Conservation (phyloP, 2,329 filamentous ascomycete genomes). For the Alternaria gaisen region DNA sequence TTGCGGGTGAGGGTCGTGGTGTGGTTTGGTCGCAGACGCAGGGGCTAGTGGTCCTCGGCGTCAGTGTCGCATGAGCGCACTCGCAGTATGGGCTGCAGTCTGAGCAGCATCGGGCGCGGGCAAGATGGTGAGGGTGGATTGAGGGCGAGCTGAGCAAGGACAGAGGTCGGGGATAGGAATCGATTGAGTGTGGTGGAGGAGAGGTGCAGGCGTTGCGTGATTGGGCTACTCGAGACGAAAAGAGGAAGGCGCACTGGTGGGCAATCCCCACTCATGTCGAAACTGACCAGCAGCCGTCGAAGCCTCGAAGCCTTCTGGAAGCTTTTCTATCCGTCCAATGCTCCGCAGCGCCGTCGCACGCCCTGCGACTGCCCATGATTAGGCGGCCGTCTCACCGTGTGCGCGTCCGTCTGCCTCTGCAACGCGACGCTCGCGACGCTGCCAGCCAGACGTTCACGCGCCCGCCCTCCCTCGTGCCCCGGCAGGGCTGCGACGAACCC, state of each 20-base stretch:
- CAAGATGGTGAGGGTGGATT: constrained; percentile 4
- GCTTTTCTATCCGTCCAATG: constrained; percentile 14
- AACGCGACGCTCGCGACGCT: neutral
- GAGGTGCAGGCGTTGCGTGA: constrained; percentile 18
- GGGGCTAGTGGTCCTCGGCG: constrained; percentile 29
- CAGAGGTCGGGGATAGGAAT: constrained; percentile 9
- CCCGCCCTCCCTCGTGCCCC: constrained; percentile 3
- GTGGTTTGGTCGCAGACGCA: constrained; percentile 16
- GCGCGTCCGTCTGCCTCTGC: neutral
- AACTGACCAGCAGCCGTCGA: constrained; percentile 16
- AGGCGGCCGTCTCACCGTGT: neutral
- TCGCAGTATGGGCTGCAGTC: constrained; percentile 35
- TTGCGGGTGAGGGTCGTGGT: constrained; percentile 1
- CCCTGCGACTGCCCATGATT: constrained; percentile 1
- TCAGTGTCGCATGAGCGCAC: constrained; percentile 48
- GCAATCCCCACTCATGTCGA: constrained; percentile 17
- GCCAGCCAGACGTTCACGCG: constrained; percentile 10
- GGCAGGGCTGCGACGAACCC: constrained; percentile 11
- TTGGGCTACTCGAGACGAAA: constrained; percentile 22
- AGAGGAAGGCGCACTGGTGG: constrained; percentile 11
- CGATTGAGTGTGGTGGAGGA: constrained; percentile 13
- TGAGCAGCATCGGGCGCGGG: constrained; percentile 43
- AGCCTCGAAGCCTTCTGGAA: constrained; percentile 28
- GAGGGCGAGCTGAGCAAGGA: constrained; percentile 3
- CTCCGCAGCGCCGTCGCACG: constrained; percentile 19